phyloP scores from a whole-genome alignment of 2,329 filamentous ascomycete genomes.

The Xylariaceae sp. region DNA sequence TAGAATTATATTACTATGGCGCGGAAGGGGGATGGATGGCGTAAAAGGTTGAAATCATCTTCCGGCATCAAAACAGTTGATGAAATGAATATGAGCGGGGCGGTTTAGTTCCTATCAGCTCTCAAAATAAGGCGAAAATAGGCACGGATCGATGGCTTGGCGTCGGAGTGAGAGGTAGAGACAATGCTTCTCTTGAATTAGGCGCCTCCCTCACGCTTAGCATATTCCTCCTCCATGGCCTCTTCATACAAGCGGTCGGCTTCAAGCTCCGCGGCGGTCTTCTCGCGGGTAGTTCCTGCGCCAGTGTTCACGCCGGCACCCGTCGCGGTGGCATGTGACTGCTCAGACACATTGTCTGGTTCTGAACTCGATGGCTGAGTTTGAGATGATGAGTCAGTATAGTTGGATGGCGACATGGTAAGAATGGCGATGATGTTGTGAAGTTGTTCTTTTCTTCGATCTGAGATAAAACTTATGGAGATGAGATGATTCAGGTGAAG shows the following conservation, averaged over 20 bases:
- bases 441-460: background rate
- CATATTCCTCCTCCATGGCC: conserved; percentile 51
- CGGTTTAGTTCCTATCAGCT: background rate
- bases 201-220: conserved; percentile 49
- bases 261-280: conserved; percentile 46
- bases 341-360: conserved; percentile 5
- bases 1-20: no score
- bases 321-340: conserved; percentile 21
- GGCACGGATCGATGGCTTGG: background rate
- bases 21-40: no score
- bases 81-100: no score
- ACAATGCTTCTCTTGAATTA: conserved; percentile 21
- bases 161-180: background rate
- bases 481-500: background rate
- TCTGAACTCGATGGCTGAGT: conserved; percentile 6
- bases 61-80: no score
- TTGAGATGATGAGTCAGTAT: background rate
- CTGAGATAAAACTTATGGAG: no score
- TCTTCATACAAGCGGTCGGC: conserved; percentile 48
- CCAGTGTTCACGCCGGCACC: conserved; percentile 47
- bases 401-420: conserved; percentile 10
- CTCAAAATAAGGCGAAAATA: background rate
- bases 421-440: background rate
- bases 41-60: no score
- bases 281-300: conserved; percentile 42